Conservation (phyloP, 2,329 filamentous ascomycete genomes). For the Fusarium buharicum region DNA sequence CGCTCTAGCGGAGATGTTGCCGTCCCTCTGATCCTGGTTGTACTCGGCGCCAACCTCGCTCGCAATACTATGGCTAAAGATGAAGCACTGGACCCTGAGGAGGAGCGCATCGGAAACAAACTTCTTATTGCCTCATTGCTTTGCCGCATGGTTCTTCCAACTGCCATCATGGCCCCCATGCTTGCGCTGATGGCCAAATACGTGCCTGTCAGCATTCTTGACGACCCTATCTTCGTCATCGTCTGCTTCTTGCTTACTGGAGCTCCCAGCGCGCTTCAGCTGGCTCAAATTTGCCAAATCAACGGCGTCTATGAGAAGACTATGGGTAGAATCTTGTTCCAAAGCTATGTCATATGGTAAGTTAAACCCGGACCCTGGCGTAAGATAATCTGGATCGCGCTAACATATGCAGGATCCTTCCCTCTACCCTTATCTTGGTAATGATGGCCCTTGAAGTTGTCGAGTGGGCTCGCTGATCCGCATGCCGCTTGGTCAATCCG, state of each 20-base stretch:
- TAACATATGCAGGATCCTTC: slow-evolving; percentile 76
- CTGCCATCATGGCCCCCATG: slow-evolving; percentile 89
- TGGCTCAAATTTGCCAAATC: slow-evolving; percentile 98
- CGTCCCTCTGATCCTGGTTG: slow-evolving; percentile 93
- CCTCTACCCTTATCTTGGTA: slow-evolving; percentile 89
- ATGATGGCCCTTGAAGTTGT: slow-evolving; percentile 92
- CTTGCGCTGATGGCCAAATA: slow-evolving; percentile 89
- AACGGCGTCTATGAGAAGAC: slow-evolving; percentile 95
- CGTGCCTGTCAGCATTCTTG: slow-evolving; percentile 90
- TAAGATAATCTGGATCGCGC: slow-evolving; percentile 25
- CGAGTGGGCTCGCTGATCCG: slow-evolving; percentile 74
- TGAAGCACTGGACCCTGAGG: slow-evolving; percentile 73
- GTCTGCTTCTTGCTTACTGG: slow-evolving; percentile 97
- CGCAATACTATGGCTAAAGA: slow-evolving; percentile 84
- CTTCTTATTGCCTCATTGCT: slow-evolving; percentile 87
- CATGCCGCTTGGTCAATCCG: neutral
- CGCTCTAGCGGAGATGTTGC: slow-evolving; percentile 88
- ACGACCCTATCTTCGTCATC: slow-evolving; percentile 97
- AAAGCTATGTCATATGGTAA: slow-evolving; percentile 87
- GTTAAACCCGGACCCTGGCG: slow-evolving; percentile 49
- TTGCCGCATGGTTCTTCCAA: slow-evolving; percentile 92
- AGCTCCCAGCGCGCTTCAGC: slow-evolving; percentile 89
- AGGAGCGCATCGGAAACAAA: slow-evolving; percentile 74
- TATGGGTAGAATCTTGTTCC: slow-evolving; percentile 92
- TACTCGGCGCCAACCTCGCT: slow-evolving; percentile 92